Evolutionary conservation across 2,329 filamentous ascomycete species (phyloP).

Genomic region (Cercospora zeae-maydis): DNA sequence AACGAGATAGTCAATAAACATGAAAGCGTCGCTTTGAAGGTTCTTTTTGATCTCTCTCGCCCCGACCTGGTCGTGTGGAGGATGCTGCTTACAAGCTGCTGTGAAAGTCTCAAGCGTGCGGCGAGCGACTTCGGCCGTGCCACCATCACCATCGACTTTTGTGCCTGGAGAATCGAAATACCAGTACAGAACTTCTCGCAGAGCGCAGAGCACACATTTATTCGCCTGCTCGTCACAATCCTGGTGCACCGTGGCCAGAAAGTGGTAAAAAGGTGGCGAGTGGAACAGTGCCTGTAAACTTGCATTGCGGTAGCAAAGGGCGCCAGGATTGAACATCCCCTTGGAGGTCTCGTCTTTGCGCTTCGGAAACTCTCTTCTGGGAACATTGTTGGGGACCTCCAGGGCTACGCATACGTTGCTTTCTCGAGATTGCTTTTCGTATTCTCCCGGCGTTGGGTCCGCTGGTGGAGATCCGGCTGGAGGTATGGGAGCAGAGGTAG

Average conservation of each 20-base stretch:
- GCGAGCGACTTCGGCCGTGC: background rate
- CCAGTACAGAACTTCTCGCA: slow-evolving; percentile 4
- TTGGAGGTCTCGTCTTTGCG: background rate
- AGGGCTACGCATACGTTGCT: background rate
- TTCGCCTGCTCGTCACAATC: background rate
- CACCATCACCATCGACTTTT: background rate
- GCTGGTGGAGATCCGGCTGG: background rate
- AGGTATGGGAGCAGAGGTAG: background rate
- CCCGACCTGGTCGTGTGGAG: background rate
- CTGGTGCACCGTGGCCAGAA: slow-evolving; percentile 8
- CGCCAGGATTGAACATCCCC: slow-evolving; percentile 14
- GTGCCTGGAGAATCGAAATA: background rate
- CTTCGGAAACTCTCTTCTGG: slow-evolving; percentile 1
- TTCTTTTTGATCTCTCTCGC: background rate
- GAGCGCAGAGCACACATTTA: slow-evolving; percentile 13
- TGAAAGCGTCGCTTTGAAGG: slow-evolving; percentile 4
- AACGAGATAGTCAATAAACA: slow-evolving; percentile 13
- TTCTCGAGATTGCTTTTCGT: background rate
- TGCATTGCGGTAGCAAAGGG: slow-evolving; percentile 17
- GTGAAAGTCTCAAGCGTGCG: background rate
- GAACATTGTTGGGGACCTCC: background rate
- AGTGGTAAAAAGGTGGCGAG: slow-evolving; percentile 12
- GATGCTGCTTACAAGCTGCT: background rate
- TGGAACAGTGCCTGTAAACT: slow-evolving; percentile 18
- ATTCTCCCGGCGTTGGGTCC: background rate